A percentile compares a stretch with the other conserved stretches of the same genome.
phyloP scores from a whole-genome alignment of 208 protist genomes.

The Trypanosoma brucei region DNA sequence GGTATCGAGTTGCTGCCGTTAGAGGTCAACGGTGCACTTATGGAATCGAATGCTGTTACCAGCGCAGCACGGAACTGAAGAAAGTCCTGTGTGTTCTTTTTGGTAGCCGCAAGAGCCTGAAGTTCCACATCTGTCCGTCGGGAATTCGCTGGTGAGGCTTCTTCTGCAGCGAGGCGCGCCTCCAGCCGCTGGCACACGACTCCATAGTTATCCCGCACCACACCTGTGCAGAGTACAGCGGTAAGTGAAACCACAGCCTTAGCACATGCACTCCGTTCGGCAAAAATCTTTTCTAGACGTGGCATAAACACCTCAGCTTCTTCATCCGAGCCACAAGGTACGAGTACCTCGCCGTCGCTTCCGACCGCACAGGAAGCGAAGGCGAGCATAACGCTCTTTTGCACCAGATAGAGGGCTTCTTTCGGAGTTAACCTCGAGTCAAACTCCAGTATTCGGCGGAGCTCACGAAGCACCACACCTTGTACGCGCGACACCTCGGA shows the following conservation, averaged over 20 bases:
- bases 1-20: conserved; percentile 15
- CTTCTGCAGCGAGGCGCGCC: conserved; percentile 31
- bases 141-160: conserved; percentile 13
- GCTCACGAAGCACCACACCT: conserved; percentile 33
- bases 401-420: conserved; percentile 44
- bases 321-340: conserved; percentile 24
- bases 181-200: conserved; percentile 29
- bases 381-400: conserved; percentile 37
- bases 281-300: conserved; percentile 40
- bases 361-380: conserved; percentile 38
- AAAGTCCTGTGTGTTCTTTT: conserved; percentile 42
- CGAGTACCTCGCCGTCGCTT: conserved; percentile 14
- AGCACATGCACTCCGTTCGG: conserved; percentile 31
- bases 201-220: conserved; percentile 26
- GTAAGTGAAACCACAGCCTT: conserved; percentile 36
- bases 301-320: conserved; percentile 31
- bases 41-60: conserved; percentile 33
- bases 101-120: conserved; percentile 37
- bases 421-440: conserved; percentile 35
- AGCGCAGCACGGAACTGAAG: conserved; percentile 27
- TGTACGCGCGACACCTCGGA: conserved; percentile 40
- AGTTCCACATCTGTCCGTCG: conserved; percentile 25
- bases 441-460: conserved; percentile 26
- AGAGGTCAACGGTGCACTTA: conserved; percentile 29
- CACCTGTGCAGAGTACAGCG: conserved; percentile 46